Percentiles rank a stretch among this genome's conserved stretches.
These are phyloP conservation scores for Xylaria bambusicola DNA, from an alignment of 495 filamentous ascomycete genomes.

Conservation along the genomic window DNA sequence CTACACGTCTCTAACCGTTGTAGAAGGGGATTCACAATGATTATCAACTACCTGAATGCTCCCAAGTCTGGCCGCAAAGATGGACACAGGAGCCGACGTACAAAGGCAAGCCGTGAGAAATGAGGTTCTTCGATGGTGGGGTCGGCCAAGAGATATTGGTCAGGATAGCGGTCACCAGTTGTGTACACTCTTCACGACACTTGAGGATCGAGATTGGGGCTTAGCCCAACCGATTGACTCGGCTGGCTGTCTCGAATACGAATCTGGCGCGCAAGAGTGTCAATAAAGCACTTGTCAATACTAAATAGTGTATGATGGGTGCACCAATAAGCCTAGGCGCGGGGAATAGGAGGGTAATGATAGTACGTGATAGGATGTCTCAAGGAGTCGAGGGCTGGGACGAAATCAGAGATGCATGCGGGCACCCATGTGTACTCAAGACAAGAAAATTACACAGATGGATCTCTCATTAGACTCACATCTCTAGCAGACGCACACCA, in stretches of 20 bases:
- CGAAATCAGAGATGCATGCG: background rate
- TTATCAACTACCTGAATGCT: background rate
- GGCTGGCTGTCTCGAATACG: background rate
- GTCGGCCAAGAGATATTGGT: background rate
- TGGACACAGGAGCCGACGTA: background rate
- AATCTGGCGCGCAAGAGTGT: slow-evolving; percentile 1
- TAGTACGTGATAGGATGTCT: background rate
- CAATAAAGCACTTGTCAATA: slow-evolving; percentile 6
- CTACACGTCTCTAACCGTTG: background rate
- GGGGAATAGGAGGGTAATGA: background rate
- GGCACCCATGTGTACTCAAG: no score
- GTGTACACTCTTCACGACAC: background rate
- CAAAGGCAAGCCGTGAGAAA: background rate
- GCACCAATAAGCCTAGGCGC: background rate
- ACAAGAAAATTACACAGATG: no score
- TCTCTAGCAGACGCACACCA: no score
- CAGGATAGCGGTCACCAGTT: background rate
- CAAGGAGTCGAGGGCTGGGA: background rate
- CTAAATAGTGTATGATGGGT: background rate
- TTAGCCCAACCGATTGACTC: no score
- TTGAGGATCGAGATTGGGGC: background rate
- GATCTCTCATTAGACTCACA: no score
- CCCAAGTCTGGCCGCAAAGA: background rate
- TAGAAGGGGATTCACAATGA: background rate
- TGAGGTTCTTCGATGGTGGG: background rate